A percentile compares a stretch with the other conserved stretches of the same genome.
phyloP scores from a whole-genome alignment of 2,329 filamentous ascomycete species.

The Verticillium nonalfalfae region DNA sequence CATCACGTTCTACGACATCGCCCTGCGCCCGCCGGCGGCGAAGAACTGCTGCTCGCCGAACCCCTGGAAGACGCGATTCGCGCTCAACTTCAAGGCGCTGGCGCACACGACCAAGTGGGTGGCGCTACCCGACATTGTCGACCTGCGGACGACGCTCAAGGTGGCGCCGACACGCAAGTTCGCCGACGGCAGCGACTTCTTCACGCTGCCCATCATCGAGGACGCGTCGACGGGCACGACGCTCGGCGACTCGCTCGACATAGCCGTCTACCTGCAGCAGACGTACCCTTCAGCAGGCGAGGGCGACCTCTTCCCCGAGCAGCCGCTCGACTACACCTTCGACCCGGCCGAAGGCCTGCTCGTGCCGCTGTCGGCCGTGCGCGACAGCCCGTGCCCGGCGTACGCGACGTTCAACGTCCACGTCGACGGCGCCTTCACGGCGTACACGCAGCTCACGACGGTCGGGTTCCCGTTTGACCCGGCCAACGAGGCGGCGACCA shows the following conservation, averaged over 20 bases:
- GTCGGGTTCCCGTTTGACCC: slow-evolving; percentile 44
- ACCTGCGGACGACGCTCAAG: slow-evolving; percentile 37
- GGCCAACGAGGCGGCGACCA: slow-evolving; percentile 31
- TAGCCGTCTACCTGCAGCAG: slow-evolving; percentile 52
- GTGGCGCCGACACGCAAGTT: slow-evolving; percentile 45
- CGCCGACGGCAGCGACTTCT: slow-evolving; percentile 49
- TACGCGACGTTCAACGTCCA: slow-evolving; percentile 46
- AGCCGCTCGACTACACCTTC: slow-evolving; percentile 33
- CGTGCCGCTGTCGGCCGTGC: slow-evolving; percentile 29
- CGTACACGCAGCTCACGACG: slow-evolving; percentile 31
- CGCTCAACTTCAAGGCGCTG: slow-evolving; percentile 34
- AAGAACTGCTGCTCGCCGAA: slow-evolving; percentile 19
- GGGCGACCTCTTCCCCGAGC: slow-evolving; percentile 40
- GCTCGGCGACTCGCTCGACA: slow-evolving; percentile 60
- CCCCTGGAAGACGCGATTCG: slow-evolving; percentile 26
- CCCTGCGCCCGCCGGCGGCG: slow-evolving; percentile 21
- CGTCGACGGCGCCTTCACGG: slow-evolving; percentile 47
- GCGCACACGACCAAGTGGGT: slow-evolving; percentile 38
- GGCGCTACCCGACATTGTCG: slow-evolving; percentile 41
- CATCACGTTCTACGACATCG: slow-evolving; percentile 36
- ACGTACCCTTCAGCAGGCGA: slow-evolving; percentile 38
- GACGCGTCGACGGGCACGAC: slow-evolving; percentile 32
- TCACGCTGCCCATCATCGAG: slow-evolving; percentile 52
- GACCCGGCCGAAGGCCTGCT: slow-evolving; percentile 11
- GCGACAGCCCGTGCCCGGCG: slow-evolving; percentile 18